phyloP scores from a whole-genome alignment of 2,329 filamentous ascomycete species.

The Scedosporium minutisporum region DNA sequence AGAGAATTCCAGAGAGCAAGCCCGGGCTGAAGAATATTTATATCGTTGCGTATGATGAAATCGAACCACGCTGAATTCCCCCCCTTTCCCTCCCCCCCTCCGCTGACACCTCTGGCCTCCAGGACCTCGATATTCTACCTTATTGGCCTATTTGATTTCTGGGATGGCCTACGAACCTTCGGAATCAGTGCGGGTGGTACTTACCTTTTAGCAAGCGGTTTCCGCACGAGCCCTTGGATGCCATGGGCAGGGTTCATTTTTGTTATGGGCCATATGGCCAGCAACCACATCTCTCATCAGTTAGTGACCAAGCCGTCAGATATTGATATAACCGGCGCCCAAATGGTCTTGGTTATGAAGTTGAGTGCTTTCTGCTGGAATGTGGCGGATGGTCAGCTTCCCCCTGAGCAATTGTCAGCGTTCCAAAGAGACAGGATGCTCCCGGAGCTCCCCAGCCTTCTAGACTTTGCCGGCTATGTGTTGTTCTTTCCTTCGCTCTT shows the following conservation, averaged over 20 bases:
- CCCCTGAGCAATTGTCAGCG: slow-evolving; percentile 71
- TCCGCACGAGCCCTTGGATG: slow-evolving; percentile 80
- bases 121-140: slow-evolving; percentile 84
- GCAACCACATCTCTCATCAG: slow-evolving; percentile 80
- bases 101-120: not conserved
- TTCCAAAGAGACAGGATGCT: slow-evolving; percentile 78
- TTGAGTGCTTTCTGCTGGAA: slow-evolving; percentile 97
- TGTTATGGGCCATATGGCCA: slow-evolving; percentile 89
- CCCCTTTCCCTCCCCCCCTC: not conserved
- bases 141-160: slow-evolving; percentile 86
- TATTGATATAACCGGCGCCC: slow-evolving; percentile 86
- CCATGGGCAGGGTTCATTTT: slow-evolving; percentile 94
- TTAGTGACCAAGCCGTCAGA: slow-evolving; percentile 52
- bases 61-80: slow-evolving; percentile 1
- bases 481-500: slow-evolving; percentile 91
- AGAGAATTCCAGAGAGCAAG: slow-evolving; percentile 76
- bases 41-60: slow-evolving; percentile 56
- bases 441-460: slow-evolving; percentile 58
- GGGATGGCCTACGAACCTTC: slow-evolving; percentile 72
- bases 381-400: slow-evolving; percentile 79
- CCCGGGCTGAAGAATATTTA: slow-evolving; percentile 84
- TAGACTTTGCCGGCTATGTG: slow-evolving; percentile 85
- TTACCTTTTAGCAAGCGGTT: slow-evolving; percentile 73
- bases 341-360: slow-evolving; percentile 99
- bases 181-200: slow-evolving; percentile 68